A percentile compares a stretch with the other conserved stretches of the same genome.
Conservation (phyloP, 2,329 filamentous ascomycete genomes). For the Aspergillus alliaceus region DNA sequence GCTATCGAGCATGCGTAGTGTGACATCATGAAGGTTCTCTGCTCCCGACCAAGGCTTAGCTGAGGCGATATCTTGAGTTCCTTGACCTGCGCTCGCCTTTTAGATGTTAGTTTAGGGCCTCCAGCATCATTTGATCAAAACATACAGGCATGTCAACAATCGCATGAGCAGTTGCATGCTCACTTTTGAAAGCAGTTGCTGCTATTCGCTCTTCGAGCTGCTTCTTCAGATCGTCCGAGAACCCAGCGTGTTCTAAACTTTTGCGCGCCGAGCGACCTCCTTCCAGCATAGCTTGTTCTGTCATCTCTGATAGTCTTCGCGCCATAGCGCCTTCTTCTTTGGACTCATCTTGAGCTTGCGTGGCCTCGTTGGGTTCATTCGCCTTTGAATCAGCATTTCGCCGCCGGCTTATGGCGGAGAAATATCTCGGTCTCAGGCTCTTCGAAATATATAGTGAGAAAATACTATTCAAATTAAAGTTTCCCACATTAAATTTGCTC, state of each 20-base stretch:
- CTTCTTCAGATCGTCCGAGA: slow-evolving; percentile 61
- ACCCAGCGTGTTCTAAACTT: slow-evolving; percentile 61
- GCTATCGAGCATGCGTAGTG: slow-evolving; percentile 75
- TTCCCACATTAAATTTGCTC: slow-evolving; percentile 19
- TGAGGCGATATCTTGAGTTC: slow-evolving; percentile 66
- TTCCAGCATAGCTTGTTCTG: slow-evolving; percentile 57
- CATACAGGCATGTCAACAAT: slow-evolving; percentile 53
- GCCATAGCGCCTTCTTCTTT: slow-evolving; percentile 58
- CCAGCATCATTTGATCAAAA: neutral
- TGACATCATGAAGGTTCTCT: slow-evolving; percentile 72
- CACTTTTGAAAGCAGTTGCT: slow-evolving; percentile 53
- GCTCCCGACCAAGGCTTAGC: slow-evolving; percentile 75
- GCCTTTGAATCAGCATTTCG: slow-evolving; percentile 22
- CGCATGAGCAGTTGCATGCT: slow-evolving; percentile 55
- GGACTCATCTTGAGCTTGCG: slow-evolving; percentile 18
- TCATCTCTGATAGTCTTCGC: slow-evolving; percentile 59
- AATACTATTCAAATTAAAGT: slow-evolving; percentile 15
- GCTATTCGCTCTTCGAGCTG: slow-evolving; percentile 61
- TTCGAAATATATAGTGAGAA: slow-evolving; percentile 13
- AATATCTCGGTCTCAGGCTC: slow-evolving; percentile 14
- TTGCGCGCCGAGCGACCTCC: slow-evolving; percentile 56
- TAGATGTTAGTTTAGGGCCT: neutral
- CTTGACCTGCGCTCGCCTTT: slow-evolving; percentile 62
- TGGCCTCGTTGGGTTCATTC: slow-evolving; percentile 13
- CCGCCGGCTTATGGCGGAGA: slow-evolving; percentile 24